Evolutionary conservation across 345 rosid genomes (phyloP).

Genomic region (Populus ilicifolia): DNA sequence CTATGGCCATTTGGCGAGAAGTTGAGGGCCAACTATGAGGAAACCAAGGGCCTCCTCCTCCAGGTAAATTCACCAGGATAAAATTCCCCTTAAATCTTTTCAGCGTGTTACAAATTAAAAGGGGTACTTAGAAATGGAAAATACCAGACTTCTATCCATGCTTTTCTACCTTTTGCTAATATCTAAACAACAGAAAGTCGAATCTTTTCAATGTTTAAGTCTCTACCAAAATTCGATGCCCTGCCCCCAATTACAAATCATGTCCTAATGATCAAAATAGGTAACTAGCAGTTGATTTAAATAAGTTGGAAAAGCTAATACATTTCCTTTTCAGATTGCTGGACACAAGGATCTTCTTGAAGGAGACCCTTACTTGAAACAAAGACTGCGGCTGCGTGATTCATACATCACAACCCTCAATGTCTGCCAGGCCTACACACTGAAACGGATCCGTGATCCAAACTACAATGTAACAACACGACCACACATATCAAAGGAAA

Average conservation of each 20-base stretch:
- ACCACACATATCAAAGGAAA: slow-evolving; percentile 82
- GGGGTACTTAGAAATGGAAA: background rate
- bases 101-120: background rate
- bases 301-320: slow-evolving; percentile 11
- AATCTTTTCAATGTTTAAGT: background rate
- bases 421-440: slow-evolving; percentile 89
- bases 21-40: slow-evolving; percentile 66
- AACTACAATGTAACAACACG: slow-evolving; percentile 67
- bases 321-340: slow-evolving; percentile 54
- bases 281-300: background rate
- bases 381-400: slow-evolving; percentile 87
- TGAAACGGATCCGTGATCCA: slow-evolving; percentile 83
- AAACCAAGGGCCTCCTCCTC: slow-evolving; percentile 78
- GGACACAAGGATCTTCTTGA: slow-evolving; percentile 94
- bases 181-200: background rate
- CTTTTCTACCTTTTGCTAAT: background rate
- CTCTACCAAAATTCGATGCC: background rate
- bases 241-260: background rate
- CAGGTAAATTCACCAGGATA: slow-evolving; percentile 51
- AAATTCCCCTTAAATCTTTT: background rate
- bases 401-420: slow-evolving; percentile 94
- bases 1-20: slow-evolving; percentile 71
- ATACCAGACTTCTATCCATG: background rate
- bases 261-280: background rate
- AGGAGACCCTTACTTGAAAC: slow-evolving; percentile 93